Evolutionary conservation across 768 basidiomycete species (phyloP).

Genomic region (Macrocybe gigantea): DNA sequence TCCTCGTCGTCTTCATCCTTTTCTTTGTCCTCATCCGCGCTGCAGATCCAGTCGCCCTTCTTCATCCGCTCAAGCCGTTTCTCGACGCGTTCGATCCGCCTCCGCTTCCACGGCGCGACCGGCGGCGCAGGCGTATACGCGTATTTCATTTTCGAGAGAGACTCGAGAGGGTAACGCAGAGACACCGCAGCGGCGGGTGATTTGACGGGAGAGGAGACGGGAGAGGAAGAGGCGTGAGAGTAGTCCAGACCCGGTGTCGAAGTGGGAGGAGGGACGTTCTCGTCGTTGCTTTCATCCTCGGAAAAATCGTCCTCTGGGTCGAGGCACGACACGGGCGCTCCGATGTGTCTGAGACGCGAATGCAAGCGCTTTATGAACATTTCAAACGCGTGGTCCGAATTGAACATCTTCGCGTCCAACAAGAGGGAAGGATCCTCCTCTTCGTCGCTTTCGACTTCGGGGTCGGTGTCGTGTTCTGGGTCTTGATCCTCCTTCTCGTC

Average conservation of each 20-base stretch:
- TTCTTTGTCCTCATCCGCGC: too few relatives aligned
- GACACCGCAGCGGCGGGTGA: slow-evolving; percentile 8
- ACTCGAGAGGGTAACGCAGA: slow-evolving; percentile 8
- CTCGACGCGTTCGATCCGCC: slow-evolving; percentile 22
- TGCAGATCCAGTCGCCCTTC: neutral
- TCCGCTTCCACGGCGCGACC: slow-evolving; percentile 22
- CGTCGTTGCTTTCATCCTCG: slow-evolving; percentile 1
- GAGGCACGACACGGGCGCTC: slow-evolving; percentile 5
- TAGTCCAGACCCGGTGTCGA: slow-evolving; percentile 4
- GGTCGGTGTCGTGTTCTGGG: slow-evolving; percentile 12
- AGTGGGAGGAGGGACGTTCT: neutral
- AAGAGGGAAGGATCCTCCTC: slow-evolving; percentile 10
- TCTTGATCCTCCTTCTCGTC: slow-evolving; percentile 12
- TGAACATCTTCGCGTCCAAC: slow-evolving; percentile 8
- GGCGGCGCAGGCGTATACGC: slow-evolving; percentile 37
- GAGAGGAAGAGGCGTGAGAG: slow-evolving; percentile 5
- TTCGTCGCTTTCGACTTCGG: slow-evolving; percentile 18
- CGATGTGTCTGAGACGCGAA: slow-evolving; percentile 1
- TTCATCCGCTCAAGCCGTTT: neutral
- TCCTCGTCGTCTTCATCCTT: too few relatives aligned
- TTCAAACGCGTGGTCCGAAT: slow-evolving; percentile 12
- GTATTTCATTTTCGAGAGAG: slow-evolving; percentile 19
- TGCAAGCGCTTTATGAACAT: slow-evolving; percentile 13
- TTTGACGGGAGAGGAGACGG: slow-evolving; percentile 3
- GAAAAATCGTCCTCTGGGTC: slow-evolving; percentile 3